These are phyloP conservation scores for Verticillium zaregamsianum DNA, from an alignment of 2,329 filamentous ascomycete species.

Conservation along the genomic window DNA sequence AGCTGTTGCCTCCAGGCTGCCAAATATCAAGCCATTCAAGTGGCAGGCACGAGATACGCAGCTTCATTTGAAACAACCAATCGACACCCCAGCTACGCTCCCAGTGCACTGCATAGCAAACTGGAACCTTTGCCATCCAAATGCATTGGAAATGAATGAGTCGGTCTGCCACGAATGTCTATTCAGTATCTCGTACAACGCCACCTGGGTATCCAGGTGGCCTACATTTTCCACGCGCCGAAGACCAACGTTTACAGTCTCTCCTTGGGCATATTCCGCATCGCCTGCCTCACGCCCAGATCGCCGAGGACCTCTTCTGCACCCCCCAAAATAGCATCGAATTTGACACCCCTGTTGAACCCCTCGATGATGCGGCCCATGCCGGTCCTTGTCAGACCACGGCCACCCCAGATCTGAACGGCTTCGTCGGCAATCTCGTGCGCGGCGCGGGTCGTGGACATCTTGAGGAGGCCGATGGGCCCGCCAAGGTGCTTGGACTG, in stretches of 20 bases:
- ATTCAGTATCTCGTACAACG: not conserved
- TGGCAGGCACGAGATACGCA: too few species aligned
- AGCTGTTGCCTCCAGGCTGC: too few species aligned
- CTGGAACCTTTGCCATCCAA: too few species aligned
- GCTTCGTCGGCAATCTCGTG: slow-evolving; percentile 82
- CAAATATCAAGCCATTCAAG: too few species aligned
- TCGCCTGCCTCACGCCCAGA: slow-evolving; percentile 76
- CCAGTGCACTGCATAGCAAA: too few species aligned
- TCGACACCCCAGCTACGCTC: too few species aligned
- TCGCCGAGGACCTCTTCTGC: slow-evolving; percentile 81
- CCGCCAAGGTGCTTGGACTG: slow-evolving; percentile 73
- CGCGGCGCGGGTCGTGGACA: slow-evolving; percentile 68
- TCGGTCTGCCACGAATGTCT: not conserved
- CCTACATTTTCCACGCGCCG: not conserved
- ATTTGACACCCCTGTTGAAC: slow-evolving; percentile 83
- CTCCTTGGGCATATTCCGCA: slow-evolving; percentile 80
- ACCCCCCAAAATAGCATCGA: slow-evolving; percentile 72
- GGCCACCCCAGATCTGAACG: slow-evolving; percentile 81
- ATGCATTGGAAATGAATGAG: not conserved
- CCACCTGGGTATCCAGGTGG: too few species aligned
- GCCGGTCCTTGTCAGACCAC: slow-evolving; percentile 73
- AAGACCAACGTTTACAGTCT: slow-evolving; percentile 55
- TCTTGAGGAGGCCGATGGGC: slow-evolving; percentile 79
- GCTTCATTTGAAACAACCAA: too few species aligned
- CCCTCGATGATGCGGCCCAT: slow-evolving; percentile 82